These are phyloP conservation scores for Colletotrichum horii DNA, from an alignment of 2,329 filamentous ascomycete genomes.

Conservation along the genomic window DNA sequence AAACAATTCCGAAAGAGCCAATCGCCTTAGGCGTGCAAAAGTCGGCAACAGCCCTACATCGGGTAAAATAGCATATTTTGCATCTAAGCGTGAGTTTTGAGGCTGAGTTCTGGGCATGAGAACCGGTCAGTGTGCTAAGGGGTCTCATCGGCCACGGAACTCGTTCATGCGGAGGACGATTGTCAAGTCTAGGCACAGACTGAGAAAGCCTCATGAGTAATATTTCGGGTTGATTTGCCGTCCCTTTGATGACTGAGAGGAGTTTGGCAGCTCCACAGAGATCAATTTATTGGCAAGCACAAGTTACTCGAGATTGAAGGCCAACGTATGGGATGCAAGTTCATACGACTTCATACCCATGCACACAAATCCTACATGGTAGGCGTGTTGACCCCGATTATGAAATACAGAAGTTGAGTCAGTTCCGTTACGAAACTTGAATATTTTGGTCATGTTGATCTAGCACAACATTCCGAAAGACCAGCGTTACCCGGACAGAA, in stretches of 20 bases:
- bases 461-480: not conserved
- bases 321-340: no score
- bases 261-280: accelerated
- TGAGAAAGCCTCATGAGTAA: not conserved
- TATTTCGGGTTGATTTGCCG: not conserved
- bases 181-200: not conserved
- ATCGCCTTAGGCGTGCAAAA: not conserved
- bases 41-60: not conserved
- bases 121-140: not conserved
- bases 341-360: accelerated
- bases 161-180: not conserved
- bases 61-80: not conserved
- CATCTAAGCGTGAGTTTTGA: not conserved
- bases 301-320: no score
- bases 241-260: not conserved
- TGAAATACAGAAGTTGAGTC: accelerated
- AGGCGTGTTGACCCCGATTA: accelerated
- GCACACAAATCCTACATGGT: not conserved
- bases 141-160: not conserved
- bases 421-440: accelerated
- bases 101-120: not conserved
- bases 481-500: not conserved
- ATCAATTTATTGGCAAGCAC: accelerated
- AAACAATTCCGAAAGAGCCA: not conserved
- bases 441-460: not conserved